Percentiles rank a stretch among this genome's conserved stretches.
These are phyloP conservation scores for Physcomitrium patens DNA, from an alignment of 225 moss, liverwort and hornwort species.

Conservation along the genomic window DNA sequence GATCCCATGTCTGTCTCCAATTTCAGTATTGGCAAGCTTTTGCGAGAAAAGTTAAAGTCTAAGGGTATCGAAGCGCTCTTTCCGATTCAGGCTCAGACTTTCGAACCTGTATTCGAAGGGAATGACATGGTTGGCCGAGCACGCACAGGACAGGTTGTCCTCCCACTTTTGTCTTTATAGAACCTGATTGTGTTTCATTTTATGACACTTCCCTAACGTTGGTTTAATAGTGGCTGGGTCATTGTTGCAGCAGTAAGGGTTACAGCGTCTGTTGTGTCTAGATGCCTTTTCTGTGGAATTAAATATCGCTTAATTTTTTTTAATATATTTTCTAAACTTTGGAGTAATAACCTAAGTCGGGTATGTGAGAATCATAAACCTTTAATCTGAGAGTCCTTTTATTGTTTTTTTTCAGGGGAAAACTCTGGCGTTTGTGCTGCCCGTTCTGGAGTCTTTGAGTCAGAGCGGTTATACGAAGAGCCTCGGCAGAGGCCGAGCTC, in stretches of 20 bases:
- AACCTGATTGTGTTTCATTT: no score
- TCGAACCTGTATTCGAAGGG: conserved; percentile 79
- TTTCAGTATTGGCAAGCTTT: conserved; percentile 71
- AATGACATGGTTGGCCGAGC: conserved; percentile 91
- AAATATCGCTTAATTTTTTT: no score
- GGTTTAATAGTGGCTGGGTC: neutral
- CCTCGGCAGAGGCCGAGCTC: conserved; percentile 48
- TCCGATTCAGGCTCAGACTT: conserved; percentile 87
- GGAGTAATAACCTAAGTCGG: no score
- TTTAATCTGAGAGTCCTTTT: no score
- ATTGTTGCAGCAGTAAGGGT: neutral
- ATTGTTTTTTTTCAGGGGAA: conserved; percentile 54
- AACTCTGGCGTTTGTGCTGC: conserved; percentile 91
- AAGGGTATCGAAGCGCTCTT: conserved; percentile 90
- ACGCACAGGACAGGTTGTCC: conserved; percentile 81
- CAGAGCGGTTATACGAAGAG: conserved; percentile 53
- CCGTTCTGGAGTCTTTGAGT: conserved; percentile 80
- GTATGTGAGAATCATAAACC: no score
- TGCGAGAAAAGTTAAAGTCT: conserved; percentile 76
- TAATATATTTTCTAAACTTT: no score
- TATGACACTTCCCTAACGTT: neutral
- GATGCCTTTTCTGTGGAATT: no score
- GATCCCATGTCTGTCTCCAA: conserved; percentile 73
- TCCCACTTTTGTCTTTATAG: neutral
- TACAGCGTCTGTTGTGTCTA: neutral